phyloP scores from a whole-genome alignment of 148 eudicot species.

The Hydrangea macrophylla region DNA sequence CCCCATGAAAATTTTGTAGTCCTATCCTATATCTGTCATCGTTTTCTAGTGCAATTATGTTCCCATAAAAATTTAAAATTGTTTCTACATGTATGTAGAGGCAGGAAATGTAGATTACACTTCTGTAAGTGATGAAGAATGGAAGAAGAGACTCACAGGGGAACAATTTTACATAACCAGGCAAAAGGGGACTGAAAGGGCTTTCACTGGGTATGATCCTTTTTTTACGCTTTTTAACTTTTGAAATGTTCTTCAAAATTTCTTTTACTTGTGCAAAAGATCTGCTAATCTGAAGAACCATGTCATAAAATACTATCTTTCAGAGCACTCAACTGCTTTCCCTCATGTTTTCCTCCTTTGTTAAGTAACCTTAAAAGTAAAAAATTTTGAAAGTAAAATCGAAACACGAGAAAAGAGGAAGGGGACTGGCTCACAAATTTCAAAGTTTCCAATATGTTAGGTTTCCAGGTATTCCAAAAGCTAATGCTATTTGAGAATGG shows the following conservation, averaged over 20 bases:
- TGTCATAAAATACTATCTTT: not conserved
- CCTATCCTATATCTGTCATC: no score
- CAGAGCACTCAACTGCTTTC: not conserved
- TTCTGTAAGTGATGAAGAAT: conserved; percentile 61
- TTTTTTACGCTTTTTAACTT: not conserved
- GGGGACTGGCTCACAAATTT: no score
- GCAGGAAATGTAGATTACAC: conserved; percentile 31
- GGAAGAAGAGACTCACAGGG: conserved; percentile 64
- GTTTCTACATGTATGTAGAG: conserved; percentile 25
- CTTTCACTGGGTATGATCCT: conserved; percentile 73
- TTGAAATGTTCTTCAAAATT: not conserved
- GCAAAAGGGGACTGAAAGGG: conserved; percentile 91
- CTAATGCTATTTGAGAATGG: no score
- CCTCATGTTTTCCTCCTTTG: no score
- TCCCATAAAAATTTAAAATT: not conserved
- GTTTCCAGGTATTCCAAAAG: no score
- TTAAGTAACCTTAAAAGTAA: no score
- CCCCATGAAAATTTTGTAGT: not conserved
- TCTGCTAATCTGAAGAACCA: not conserved
- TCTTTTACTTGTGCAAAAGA: not conserved
- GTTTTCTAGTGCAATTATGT: not conserved
- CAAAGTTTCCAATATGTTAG: no score
- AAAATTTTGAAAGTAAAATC: no score
- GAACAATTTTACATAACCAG: conserved; percentile 74
- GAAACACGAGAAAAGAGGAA: no score